These are phyloP conservation scores for Kodamaea alishanica DNA, from an alignment of 1,139 yeast genomes.

Conservation along the genomic window DNA sequence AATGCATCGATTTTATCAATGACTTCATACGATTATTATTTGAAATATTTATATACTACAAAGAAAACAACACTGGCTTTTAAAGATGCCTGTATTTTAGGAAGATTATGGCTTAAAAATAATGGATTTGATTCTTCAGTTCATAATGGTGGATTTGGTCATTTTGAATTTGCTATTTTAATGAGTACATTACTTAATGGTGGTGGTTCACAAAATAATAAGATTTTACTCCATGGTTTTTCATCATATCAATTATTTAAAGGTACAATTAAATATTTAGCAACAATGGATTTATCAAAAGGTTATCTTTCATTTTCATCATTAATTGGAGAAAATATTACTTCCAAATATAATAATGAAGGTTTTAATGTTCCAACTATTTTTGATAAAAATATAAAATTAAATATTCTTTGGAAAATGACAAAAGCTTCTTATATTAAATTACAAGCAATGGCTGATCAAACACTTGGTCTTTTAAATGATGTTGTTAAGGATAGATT, in stretches of 20 bases:
- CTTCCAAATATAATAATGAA: constrained; percentile 49
- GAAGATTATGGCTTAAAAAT: constrained; percentile 86
- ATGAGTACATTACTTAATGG: constrained; percentile 82
- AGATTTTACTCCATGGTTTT: constrained; percentile 77
- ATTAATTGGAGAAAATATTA: constrained; percentile 44
- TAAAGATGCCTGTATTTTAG: constrained; percentile 82
- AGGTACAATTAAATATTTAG: constrained; percentile 77
- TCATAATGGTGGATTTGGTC: constrained; percentile 81
- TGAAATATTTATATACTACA: constrained; percentile 71
- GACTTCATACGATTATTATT: constrained; percentile 62
- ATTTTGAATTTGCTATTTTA: constrained; percentile 79
- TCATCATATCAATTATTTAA: constrained; percentile 91
- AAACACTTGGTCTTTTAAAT: constrained; percentile 64
- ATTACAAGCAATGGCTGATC: constrained; percentile 62
- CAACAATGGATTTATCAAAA: constrained; percentile 64
- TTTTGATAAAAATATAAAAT: constrained; percentile 68
- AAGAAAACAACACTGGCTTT: constrained; percentile 80
- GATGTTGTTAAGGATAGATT: constrained; percentile 85
- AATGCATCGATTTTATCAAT: constrained; percentile 76
- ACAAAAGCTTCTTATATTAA: constrained; percentile 61
- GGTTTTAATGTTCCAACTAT: constrained; percentile 71
- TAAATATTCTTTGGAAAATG: constrained; percentile 82
- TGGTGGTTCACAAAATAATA: constrained; percentile 75
- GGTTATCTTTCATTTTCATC: constrained; percentile 71
- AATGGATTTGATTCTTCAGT: constrained; percentile 69